Conservation (phyloP, 768 basidiomycete genomes). For the Tricholoma sp. region DNA sequence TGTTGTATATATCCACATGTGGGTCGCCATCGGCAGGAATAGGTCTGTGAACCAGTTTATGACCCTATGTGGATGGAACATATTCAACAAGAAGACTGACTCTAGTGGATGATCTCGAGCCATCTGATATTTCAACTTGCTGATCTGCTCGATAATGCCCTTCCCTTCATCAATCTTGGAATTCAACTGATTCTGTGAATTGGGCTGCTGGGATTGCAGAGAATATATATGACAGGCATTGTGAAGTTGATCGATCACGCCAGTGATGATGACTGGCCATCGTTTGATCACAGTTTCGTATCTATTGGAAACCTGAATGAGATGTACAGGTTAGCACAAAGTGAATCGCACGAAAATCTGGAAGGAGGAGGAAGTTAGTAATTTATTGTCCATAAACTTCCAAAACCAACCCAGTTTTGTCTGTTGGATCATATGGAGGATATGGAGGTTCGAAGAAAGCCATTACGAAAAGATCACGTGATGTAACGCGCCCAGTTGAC, state of each 20-base stretch:
- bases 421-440: constrained; percentile 71
- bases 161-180: constrained; percentile 69
- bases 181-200: constrained; percentile 18
- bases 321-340: not conserved
- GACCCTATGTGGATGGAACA: not conserved
- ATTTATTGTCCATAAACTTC: not conserved
- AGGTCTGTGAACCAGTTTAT: constrained; percentile 35
- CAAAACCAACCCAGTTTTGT: constrained; percentile 50
- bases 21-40: constrained; percentile 75
- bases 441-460: constrained; percentile 53
- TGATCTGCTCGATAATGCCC: constrained; percentile 64
- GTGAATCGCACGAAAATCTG: constrained; percentile 58
- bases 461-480: constrained; percentile 1
- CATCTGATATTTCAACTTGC: constrained; percentile 87
- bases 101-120: constrained; percentile 63
- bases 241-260: constrained; percentile 71
- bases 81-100: constrained; percentile 34
- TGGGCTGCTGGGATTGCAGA: constrained; percentile 27
- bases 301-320: constrained; percentile 29
- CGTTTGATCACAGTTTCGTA: constrained; percentile 75
- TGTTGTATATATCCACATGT: constrained; percentile 71
- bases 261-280: constrained; percentile 84
- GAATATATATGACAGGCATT: constrained; percentile 61
- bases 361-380: constrained; percentile 1
- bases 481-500: not conserved